These are phyloP conservation scores for Pseudocercospora fijiensis DNA, from an alignment of 2,329 filamentous ascomycete genomes.

Conservation along the genomic window DNA sequence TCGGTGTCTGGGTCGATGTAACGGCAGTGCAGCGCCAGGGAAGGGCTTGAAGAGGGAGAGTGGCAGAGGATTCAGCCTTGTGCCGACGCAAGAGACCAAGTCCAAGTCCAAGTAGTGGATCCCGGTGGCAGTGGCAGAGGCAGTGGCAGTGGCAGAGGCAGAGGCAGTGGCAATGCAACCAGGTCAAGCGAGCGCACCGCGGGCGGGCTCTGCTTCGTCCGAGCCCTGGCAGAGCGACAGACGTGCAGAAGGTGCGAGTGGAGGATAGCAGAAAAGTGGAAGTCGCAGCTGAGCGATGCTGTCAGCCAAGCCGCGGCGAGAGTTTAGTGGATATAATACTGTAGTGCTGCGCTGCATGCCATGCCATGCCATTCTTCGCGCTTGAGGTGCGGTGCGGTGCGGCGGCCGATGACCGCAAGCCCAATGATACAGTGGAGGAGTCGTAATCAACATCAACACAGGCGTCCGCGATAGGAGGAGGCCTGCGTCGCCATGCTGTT, in stretches of 20 bases:
- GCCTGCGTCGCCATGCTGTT: not conserved
- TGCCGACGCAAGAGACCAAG: conserved; percentile 5
- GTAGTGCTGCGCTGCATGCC: not conserved
- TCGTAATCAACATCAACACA: conserved; percentile 10
- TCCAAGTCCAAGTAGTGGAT: conserved; percentile 2
- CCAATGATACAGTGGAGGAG: no score
- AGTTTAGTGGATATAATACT: not conserved
- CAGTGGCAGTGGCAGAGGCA: no score
- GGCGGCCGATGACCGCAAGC: not conserved
- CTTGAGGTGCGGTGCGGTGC: not conserved
- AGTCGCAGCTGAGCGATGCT: not conserved
- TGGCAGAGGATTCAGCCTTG: conserved; percentile 10
- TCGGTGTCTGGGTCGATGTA: conserved; percentile 6
- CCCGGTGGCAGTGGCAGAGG: conserved; percentile 6
- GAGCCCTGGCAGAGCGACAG: not conserved
- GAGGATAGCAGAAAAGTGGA: not conserved
- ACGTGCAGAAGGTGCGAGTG: not conserved
- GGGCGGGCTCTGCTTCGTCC: conserved; percentile 3
- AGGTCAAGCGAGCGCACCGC: conserved; percentile 3
- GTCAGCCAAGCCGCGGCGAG: conserved; percentile 5
- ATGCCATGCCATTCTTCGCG: not conserved
- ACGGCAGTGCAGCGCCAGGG: not conserved
- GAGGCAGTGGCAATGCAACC: conserved; percentile 9
- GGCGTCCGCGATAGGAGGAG: not conserved
- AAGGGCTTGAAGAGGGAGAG: not conserved